These are phyloP conservation scores for Linum usitatissimum DNA, from an alignment of 345 rosid genomes.

Conservation along the genomic window DNA sequence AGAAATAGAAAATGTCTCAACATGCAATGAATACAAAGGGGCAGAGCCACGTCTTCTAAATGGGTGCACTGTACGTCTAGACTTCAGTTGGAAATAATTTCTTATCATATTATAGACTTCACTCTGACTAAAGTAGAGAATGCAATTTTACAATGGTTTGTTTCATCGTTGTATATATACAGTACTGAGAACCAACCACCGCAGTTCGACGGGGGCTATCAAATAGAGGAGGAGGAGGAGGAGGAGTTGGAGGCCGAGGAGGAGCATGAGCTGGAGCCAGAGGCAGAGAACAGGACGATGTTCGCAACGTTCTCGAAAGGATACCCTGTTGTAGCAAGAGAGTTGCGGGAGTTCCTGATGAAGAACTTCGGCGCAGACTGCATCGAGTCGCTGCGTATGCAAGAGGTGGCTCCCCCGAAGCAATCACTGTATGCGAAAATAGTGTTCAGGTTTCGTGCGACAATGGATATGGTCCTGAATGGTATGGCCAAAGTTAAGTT, in stretches of 20 bases:
- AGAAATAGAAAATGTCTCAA: too few species aligned
- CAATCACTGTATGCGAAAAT: constrained; percentile 44
- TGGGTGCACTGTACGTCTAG: too few species aligned
- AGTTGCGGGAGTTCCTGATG: constrained; percentile 35
- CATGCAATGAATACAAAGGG: too few species aligned
- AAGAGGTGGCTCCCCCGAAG: constrained; percentile 27
- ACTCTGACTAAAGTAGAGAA: too few species aligned
- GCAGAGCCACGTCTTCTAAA: too few species aligned
- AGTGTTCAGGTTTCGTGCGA: constrained; percentile 20
- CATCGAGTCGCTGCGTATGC: constrained; percentile 43
- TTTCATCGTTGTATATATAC: too few species aligned
- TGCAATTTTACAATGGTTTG: too few species aligned
- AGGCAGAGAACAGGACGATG: constrained; percentile 39
- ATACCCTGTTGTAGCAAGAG: constrained; percentile 40
- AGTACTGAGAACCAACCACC: too few species aligned
- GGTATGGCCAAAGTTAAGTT: constrained; percentile 35
- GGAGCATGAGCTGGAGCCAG: not conserved
- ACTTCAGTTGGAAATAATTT: too few species aligned
- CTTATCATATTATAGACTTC: too few species aligned
- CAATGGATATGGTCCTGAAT: constrained; percentile 24
- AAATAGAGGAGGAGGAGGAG: not conserved
- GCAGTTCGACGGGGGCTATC: not conserved
- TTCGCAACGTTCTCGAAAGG: constrained; percentile 60
- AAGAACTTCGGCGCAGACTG: constrained; percentile 31
- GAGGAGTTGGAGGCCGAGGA: not conserved